These are phyloP conservation scores for Cercis canadensis DNA, from an alignment of 306 rosid genomes.

Conservation along the genomic window DNA sequence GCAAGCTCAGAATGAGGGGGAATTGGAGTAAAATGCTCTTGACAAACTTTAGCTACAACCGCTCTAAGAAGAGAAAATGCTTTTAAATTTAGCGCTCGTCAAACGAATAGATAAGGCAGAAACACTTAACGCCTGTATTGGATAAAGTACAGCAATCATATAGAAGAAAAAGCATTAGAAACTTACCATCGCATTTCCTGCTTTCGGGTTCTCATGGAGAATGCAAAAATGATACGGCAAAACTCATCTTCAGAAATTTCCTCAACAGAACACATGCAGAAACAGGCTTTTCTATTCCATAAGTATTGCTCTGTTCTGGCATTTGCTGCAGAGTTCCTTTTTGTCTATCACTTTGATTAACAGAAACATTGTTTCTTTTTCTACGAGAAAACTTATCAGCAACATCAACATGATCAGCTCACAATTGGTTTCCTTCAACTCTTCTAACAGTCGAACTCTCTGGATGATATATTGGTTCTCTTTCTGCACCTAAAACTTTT, in stretches of 20 bases:
- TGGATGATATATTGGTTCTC: no score
- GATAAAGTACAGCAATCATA: conserved; percentile 11
- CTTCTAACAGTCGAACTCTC: conserved; percentile 35
- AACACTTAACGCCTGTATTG: conserved; percentile 15
- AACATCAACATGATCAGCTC: conserved; percentile 23
- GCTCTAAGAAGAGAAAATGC: no score
- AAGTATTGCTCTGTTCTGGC: conserved; percentile 31
- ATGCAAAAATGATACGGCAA: conserved; percentile 41
- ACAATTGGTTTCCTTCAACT: conserved; percentile 36
- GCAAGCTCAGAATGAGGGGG: no score
- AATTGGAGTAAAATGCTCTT: no score
- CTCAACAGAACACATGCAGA: conserved; percentile 37
- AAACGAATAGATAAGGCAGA: conserved; percentile 28
- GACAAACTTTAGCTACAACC: no score
- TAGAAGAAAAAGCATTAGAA: conserved; percentile 7
- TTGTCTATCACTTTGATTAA: conserved; percentile 36
- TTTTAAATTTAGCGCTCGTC: no score
- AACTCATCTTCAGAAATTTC: conserved; percentile 43
- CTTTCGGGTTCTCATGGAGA: conserved; percentile 35
- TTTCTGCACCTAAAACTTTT: conserved; percentile 38
- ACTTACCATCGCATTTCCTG: conserved; percentile 46
- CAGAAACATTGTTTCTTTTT: conserved; percentile 23
- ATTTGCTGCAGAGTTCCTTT: conserved; percentile 35
- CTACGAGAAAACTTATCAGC: conserved; percentile 35
- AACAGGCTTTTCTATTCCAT: conserved; percentile 31